These are phyloP conservation scores for Stephanodiscus minutulus DNA, from an alignment of 108 stramenopile genomes.

Conservation along the genomic window DNA sequence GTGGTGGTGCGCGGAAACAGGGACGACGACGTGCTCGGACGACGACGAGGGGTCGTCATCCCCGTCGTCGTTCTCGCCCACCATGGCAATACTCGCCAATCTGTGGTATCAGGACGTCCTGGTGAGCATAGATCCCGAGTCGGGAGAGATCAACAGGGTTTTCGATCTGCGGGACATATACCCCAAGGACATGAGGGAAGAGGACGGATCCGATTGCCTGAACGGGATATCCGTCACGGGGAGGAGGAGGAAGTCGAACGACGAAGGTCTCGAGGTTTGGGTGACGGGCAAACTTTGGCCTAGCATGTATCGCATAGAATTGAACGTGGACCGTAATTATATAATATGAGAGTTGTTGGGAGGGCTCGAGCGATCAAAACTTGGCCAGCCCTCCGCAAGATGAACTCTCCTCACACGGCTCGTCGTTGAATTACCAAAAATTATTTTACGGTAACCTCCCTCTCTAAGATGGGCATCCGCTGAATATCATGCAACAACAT, in stretches of 20 bases:
- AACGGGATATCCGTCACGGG: conserved; percentile 78
- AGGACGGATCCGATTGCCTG: conserved; percentile 59
- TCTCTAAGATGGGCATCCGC: no score
- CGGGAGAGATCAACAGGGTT: conserved; percentile 55
- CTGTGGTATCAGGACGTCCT: conserved; percentile 75
- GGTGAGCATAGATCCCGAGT: conserved; percentile 63
- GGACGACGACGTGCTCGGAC: conserved; percentile 37
- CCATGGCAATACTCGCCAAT: conserved; percentile 73
- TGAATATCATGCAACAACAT: no score
- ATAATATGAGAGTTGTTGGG: not conserved
- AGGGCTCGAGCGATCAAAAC: no score
- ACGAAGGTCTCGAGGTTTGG: conserved; percentile 54
- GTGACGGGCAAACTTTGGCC: conserved; percentile 85
- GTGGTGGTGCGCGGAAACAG: conserved; percentile 59
- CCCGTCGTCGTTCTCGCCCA: conserved; percentile 15
- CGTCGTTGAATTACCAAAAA: no score
- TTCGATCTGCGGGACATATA: conserved; percentile 64
- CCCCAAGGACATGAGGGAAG: conserved; percentile 23
- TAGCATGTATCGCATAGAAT: conserved; percentile 63
- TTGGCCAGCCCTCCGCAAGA: not conserved
- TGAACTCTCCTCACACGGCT: no score
- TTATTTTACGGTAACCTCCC: no score
- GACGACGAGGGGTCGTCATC: no score
- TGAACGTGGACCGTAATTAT: conserved; percentile 24
- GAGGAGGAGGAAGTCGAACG: conserved; percentile 11